Evolutionary conservation across 495 filamentous ascomycete species (phyloP), one percentile per base, ranked within the genome.

Genomic region (Aspergillus indologenus): DNA sequence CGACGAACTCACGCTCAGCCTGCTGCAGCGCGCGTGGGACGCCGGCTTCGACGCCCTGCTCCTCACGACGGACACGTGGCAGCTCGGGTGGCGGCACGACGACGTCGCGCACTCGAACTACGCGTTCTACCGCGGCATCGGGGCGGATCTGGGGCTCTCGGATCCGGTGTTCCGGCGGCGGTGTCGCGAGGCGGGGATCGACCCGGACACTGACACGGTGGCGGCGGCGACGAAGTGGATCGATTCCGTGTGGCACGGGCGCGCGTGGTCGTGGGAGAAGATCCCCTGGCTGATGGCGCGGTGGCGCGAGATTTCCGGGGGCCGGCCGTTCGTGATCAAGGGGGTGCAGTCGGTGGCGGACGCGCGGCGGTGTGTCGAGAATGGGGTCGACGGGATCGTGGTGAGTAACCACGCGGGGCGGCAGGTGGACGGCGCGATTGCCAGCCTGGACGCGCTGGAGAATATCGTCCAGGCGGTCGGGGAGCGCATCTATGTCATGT

Each of bases 61-160:
- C 18, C 71, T 89, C 0, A 90, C 85, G 5, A 79, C 83, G 0
- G 87, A 88, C 68, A 89, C 87, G 0, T 87, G 79, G 81, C 76
- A 82, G 58, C 75, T 89, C 1, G 86, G 78, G 8, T 89, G 85
- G 85, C 79, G 86, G 7, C 84, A 86, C 62, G 75, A 85, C 64
- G 84, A 88, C 58, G 76, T 83, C 17, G 68, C 71, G 3, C 77
- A 70, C 0, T 75, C 73, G 15, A 87, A 88, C 63, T 87, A 88
- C 63, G 83, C 86, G 8, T 87, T 87, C 65, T 87, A 87, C 61
- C 74, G 73, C 48, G 82, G 79, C 2, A 69, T 75, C 19, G 83
- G 83, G 18, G 82, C 81, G 0, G 81, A 84, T 29, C 58, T 88
- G 7, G 86, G 84, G 0, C 73, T 88, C 0, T 59, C 65, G 5